Conservation (phyloP, 2,329 filamentous ascomycete genomes). For the Macrophomina pseudophaseolina region DNA sequence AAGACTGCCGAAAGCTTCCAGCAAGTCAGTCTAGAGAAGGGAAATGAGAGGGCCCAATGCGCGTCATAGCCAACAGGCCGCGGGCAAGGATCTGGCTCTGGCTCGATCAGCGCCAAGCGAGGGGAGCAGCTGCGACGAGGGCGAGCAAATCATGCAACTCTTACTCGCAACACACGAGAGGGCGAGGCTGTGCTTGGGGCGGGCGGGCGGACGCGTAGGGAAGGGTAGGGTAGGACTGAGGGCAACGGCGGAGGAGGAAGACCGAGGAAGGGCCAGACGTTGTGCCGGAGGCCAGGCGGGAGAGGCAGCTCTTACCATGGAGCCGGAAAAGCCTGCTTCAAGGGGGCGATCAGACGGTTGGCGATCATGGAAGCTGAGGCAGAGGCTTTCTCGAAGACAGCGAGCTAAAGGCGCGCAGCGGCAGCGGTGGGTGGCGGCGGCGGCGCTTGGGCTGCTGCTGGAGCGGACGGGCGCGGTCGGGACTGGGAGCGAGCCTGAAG, state of each 20-base stretch:
- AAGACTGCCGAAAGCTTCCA: constrained; percentile 27
- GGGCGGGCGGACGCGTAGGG: constrained; percentile 16
- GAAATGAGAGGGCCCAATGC: constrained; percentile 29
- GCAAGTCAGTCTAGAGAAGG: constrained; percentile 27
- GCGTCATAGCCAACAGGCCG: constrained; percentile 27
- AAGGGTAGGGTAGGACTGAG: constrained; percentile 11
- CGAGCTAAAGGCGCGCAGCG: constrained; percentile 21
- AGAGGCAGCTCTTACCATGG: constrained; percentile 27
- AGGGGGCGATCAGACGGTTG: constrained; percentile 26
- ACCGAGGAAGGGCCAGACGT: constrained; percentile 27
- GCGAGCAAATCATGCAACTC: constrained; percentile 27
- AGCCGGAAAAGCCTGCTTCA: constrained; percentile 27
- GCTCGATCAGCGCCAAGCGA: constrained; percentile 28
- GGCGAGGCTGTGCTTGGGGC: constrained; percentile 19
- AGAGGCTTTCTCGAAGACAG: constrained; percentile 23
- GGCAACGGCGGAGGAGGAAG: constrained; percentile 25
- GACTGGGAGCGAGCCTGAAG: constrained; percentile 23
- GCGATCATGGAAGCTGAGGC: constrained; percentile 25
- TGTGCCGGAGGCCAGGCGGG: constrained; percentile 25
- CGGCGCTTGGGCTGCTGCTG: background rate
- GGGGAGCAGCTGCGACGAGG: constrained; percentile 25
- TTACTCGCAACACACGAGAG: constrained; percentile 18
- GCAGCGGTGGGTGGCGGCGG: constrained; percentile 20
- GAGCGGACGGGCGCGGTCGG: background rate
- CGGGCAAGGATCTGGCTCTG: constrained; percentile 27